Evolutionary conservation across 129 eudicot genomes (phyloP), one percentile per base, ranked within the genome.

Genomic region (Scalesia atractyloides): DNA sequence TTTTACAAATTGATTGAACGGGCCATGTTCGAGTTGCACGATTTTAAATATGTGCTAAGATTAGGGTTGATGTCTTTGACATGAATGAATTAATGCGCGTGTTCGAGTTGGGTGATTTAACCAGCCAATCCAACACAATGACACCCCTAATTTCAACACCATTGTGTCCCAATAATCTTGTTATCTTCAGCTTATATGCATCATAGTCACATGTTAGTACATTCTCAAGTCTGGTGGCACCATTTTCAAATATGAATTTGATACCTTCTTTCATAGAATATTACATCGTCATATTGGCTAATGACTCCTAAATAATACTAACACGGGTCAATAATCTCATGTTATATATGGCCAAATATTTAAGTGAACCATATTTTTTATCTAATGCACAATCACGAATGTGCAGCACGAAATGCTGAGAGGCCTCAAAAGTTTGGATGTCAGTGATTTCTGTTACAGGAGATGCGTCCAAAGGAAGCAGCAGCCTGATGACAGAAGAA

Each of bases 181-280:
- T 50, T 51, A 48, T 76, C 68, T 46, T 59, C 76, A 49, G 51
- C 70, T 37, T 36, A 20, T 48, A 33, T 68, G 37, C 75, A 46
- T 67, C 72, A 54, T 48, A 51, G 15, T 76, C 80, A 26, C 74
- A 76, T 51, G 69, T 72, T 53, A 67, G 74, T 66, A 46, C 74
- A 34, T 58, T 46, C 5, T 18, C n/a, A 58, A 26, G 50, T 48
- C 50, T 4, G 13, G 20, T 56, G 73, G 56, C 61, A 61, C 48
- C 54, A 48, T 47, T 43, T 69, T 68, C 62, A 16, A 9, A 33
- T 47, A 69, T 9, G 13, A 60, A 41, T 53, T 20, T 54, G 22
- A 64, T 44, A 51, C 71, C 19, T 22, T 58, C 48, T 43, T 44
- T 46, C 54, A 48, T 33, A 33, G 47, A 61, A 69, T 49, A 60